Evolutionary conservation across 2,329 filamentous ascomycete species (phyloP).

Genomic region (Beauveria medogensis): DNA sequence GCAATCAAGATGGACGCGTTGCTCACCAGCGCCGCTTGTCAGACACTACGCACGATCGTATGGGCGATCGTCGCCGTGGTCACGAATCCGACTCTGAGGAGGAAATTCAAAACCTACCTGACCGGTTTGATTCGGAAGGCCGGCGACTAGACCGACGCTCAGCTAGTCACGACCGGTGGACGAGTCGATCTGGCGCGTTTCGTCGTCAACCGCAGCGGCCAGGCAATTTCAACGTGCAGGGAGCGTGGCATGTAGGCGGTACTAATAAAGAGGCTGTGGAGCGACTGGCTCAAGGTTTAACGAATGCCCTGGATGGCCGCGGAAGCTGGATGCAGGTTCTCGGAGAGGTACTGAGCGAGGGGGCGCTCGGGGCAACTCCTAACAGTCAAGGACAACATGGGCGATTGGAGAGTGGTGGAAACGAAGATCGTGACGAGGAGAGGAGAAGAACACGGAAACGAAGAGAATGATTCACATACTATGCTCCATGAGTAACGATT

Average conservation of each 20-base stretch:
- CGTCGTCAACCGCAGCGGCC: constrained; percentile 25
- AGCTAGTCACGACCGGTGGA: constrained; percentile 19
- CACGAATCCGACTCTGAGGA: constrained; percentile 23
- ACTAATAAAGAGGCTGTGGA: constrained; percentile 36
- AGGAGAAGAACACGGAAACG: neutral
- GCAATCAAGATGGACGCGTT: constrained; percentile 15
- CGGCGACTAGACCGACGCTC: constrained; percentile 27
- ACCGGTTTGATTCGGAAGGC: constrained; percentile 39
- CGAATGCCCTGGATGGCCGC: constrained; percentile 21
- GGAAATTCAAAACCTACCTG: constrained; percentile 36
- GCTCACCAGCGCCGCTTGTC: constrained; percentile 23
- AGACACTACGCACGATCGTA: constrained; percentile 27
- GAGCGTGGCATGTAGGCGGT: constrained; percentile 37
- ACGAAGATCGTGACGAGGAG: neutral
- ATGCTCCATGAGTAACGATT: neutral
- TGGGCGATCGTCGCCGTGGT: constrained; percentile 14
- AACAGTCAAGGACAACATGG: neutral
- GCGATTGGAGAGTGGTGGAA: neutral
- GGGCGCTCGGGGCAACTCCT: neutral
- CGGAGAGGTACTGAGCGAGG: constrained; percentile 17
- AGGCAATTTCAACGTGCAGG: constrained; percentile 29
- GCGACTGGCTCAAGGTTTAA: constrained; percentile 24
- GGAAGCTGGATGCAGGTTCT: constrained; percentile 19
- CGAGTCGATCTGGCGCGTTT: constrained; percentile 35
- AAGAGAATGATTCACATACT: neutral